phyloP scores from a whole-genome alignment of 176 grass and related monocot genomes.

The Pontederia paniculata region DNA sequence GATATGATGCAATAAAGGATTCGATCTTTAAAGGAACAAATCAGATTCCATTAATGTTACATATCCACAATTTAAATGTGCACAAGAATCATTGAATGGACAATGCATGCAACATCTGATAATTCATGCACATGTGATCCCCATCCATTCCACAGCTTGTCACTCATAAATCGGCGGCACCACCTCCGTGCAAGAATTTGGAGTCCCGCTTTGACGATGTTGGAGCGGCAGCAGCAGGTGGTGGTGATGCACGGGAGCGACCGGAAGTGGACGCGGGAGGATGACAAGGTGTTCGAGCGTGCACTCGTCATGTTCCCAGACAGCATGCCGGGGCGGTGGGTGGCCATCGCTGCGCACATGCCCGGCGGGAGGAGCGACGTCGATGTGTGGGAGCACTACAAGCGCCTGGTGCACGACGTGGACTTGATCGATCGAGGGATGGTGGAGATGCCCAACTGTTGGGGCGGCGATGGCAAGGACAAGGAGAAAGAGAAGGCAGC shows the following conservation, averaged over 20 bases:
- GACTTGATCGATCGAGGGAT: conserved; percentile 68
- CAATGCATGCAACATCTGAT: no score
- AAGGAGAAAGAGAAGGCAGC: background rate
- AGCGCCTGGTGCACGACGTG: conserved; percentile 49
- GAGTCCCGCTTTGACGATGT: background rate
- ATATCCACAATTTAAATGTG: no score
- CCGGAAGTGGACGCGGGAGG: conserved; percentile 46
- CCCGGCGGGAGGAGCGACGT: conserved; percentile 25
- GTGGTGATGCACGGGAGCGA: background rate
- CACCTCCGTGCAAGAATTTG: no score
- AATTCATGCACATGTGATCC: no score
- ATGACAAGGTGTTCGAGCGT: conserved; percentile 89
- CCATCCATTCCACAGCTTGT: no score
- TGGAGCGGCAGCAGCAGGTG: background rate
- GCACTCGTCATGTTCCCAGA: conserved; percentile 57
- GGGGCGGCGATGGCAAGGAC: conserved; percentile 25
- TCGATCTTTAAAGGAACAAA: no score
- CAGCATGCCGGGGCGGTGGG: conserved; percentile 41
- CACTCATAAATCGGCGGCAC: no score
- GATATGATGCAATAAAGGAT: no score
- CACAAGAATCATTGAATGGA: no score
- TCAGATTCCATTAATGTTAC: no score
- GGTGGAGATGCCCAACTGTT: conserved; percentile 31
- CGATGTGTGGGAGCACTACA: conserved; percentile 63
- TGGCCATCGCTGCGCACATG: conserved; percentile 37